Evolutionary conservation across 1,284 basidiomycete genomes (phyloP).

Genomic region (Cryptococcus jaspeensis): DNA sequence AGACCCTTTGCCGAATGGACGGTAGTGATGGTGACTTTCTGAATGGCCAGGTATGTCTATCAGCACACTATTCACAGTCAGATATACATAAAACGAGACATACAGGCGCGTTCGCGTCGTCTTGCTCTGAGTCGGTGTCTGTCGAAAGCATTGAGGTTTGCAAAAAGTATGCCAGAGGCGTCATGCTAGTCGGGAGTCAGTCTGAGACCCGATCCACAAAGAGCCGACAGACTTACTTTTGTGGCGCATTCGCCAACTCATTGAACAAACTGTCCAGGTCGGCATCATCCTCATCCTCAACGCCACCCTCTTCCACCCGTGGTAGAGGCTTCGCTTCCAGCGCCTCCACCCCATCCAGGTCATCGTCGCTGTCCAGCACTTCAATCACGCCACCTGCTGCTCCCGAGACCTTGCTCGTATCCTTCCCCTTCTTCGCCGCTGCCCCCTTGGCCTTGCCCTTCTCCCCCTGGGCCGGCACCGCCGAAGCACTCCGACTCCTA

Average conservation of each 20-base stretch:
- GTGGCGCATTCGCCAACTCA: slow-evolving; percentile 7
- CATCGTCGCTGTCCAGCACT: slow-evolving; percentile 41
- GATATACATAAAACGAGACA: slow-evolving; percentile 54
- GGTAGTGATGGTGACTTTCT: slow-evolving; percentile 84
- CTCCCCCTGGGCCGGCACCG: slow-evolving; percentile 5
- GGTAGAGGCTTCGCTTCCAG: background rate
- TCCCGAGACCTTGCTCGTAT: background rate
- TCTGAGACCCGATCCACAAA: background rate
- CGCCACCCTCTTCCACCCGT: slow-evolving; percentile 3
- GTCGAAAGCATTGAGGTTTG: slow-evolving; percentile 83
- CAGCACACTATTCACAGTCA: background rate
- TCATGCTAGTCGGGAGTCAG: slow-evolving; percentile 53
- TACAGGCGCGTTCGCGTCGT: slow-evolving; percentile 62
- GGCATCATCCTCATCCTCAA: background rate
- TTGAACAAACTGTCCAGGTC: slow-evolving; percentile 6
- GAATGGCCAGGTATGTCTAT: background rate
- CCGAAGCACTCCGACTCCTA: slow-evolving; percentile 19
- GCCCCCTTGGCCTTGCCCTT: background rate
- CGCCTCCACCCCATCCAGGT: slow-evolving; percentile 12
- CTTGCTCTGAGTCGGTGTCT: slow-evolving; percentile 65
- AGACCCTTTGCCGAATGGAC: slow-evolving; percentile 89
- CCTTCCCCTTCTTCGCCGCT: background rate
- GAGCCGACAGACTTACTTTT: slow-evolving; percentile 13
- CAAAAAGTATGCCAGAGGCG: slow-evolving; percentile 73
- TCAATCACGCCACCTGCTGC: slow-evolving; percentile 31